Evolutionary conservation across 805 yeast genomes (phyloP).

Genomic region (Lipomyces spencermartinsiae): DNA sequence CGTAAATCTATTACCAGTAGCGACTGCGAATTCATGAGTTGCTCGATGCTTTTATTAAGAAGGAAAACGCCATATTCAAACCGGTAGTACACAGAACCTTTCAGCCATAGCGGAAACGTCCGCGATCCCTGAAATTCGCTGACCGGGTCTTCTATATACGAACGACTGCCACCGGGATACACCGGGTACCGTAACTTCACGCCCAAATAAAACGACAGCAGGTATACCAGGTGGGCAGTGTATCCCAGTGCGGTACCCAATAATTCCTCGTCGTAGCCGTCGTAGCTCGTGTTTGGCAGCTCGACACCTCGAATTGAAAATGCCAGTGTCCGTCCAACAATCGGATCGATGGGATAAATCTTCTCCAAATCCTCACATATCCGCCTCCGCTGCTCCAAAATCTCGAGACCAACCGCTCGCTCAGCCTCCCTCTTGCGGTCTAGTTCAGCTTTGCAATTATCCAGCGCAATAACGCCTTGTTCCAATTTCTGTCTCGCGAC

Average conservation of each 20-base stretch:
- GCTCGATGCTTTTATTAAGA: constrained; percentile 57
- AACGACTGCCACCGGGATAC: constrained; percentile 55
- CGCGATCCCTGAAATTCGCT: constrained; percentile 50
- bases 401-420: constrained; percentile 15
- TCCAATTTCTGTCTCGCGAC: constrained; percentile 16
- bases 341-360: constrained; percentile 46
- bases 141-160: constrained; percentile 57
- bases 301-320: constrained; percentile 48
- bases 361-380: constrained; percentile 42
- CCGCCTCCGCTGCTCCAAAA: constrained; percentile 37
- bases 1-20: constrained; percentile 38
- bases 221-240: constrained; percentile 52
- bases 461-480: constrained; percentile 5
- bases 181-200: constrained; percentile 59
- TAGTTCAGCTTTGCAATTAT: constrained; percentile 8
- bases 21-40: constrained; percentile 47
- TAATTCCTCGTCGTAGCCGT: constrained; percentile 38
- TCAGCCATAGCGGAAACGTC: constrained; percentile 58
- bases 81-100: constrained; percentile 52
- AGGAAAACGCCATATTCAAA: constrained; percentile 59
- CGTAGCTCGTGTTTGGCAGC: constrained; percentile 42
- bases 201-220: constrained; percentile 52
- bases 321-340: constrained; percentile 32
- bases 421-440: not conserved
- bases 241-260: constrained; percentile 55